phyloP scores from a whole-genome alignment of 257 asterid species.

The Solanum virginianum region DNA sequence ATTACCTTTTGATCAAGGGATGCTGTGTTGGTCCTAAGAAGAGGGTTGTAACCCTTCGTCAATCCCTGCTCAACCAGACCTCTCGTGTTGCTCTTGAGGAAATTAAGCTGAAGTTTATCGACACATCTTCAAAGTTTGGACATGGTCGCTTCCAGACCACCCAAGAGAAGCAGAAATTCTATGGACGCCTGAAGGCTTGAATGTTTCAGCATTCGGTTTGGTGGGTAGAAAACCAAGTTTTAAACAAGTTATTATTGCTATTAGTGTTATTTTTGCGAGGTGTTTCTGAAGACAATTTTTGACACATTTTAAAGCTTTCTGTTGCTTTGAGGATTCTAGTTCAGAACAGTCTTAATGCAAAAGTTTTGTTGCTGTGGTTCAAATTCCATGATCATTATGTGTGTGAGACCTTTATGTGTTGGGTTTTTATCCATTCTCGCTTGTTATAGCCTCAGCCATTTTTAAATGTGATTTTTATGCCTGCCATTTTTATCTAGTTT shows the following conservation, averaged over 20 bases:
- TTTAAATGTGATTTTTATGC: background rate
- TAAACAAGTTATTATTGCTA: background rate
- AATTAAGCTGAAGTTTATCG: conserved; percentile 62
- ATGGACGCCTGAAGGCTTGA: conserved; percentile 53
- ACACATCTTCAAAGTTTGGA: conserved; percentile 71
- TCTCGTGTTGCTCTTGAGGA: conserved; percentile 68
- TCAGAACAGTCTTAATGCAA: background rate
- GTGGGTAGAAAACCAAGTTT: background rate
- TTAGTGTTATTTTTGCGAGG: background rate
- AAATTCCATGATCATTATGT: background rate
- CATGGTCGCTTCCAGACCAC: conserved; percentile 86
- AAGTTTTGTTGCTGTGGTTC: background rate
- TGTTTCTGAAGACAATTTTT: background rate
- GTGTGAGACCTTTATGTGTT: background rate
- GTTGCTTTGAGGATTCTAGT: background rate
- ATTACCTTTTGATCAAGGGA: conserved; percentile 68
- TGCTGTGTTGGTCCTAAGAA: conserved; percentile 81
- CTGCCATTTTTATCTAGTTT: background rate
- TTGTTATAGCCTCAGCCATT: background rate
- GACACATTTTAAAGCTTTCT: background rate
- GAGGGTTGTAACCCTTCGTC: conserved; percentile 70
- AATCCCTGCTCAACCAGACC: conserved; percentile 63
- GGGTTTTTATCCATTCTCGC: background rate
- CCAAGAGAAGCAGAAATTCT: conserved; percentile 63
- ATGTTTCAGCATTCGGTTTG: background rate